A percentile compares a stretch with the other conserved stretches of the same genome.
phyloP scores from a whole-genome alignment of 2,329 filamentous ascomycete genomes.

The Chaetomium olivaceum region DNA sequence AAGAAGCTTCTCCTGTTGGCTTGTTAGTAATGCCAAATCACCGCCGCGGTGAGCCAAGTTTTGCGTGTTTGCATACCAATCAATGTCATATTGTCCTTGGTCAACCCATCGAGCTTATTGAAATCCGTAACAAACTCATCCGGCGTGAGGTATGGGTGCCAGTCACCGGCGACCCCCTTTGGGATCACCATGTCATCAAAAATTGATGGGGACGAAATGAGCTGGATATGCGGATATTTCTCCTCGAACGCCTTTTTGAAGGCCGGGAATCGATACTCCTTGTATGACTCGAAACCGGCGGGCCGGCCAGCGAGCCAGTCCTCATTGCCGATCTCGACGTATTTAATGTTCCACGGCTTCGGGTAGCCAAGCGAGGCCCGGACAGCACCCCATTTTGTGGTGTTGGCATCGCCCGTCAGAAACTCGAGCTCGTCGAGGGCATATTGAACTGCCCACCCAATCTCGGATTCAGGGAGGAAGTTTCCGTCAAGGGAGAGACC shows the following conservation, averaged over 20 bases:
- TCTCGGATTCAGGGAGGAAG: constrained; percentile 51
- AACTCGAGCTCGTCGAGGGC: constrained; percentile 66
- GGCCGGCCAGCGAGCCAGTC: constrained; percentile 59
- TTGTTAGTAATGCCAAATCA: no score
- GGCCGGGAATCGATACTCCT: constrained; percentile 57
- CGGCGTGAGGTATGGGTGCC: constrained; percentile 47
- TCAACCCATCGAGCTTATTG: neutral
- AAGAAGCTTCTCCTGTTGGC: constrained; percentile 32
- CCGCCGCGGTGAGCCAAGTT: no score
- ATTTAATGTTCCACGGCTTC: constrained; percentile 60
- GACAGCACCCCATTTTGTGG: constrained; percentile 53
- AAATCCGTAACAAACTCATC: constrained; percentile 53
- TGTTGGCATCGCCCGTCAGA: constrained; percentile 52
- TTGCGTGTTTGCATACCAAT: no score
- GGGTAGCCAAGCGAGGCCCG: constrained; percentile 62
- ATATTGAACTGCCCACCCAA: constrained; percentile 52
- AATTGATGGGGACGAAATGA: constrained; percentile 40
- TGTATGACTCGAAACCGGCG: constrained; percentile 49
- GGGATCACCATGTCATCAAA: constrained; percentile 32
- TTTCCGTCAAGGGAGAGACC: constrained; percentile 58
- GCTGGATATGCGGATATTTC: constrained; percentile 34
- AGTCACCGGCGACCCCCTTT: constrained; percentile 29
- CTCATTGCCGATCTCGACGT: constrained; percentile 69
- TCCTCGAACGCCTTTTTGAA: constrained; percentile 58
- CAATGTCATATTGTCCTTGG: no score